A percentile compares a stretch with the other conserved stretches of the same genome.
phyloP scores from a whole-genome alignment of 2,329 filamentous ascomycete genomes.

The Gaeumannomyces tritici region DNA sequence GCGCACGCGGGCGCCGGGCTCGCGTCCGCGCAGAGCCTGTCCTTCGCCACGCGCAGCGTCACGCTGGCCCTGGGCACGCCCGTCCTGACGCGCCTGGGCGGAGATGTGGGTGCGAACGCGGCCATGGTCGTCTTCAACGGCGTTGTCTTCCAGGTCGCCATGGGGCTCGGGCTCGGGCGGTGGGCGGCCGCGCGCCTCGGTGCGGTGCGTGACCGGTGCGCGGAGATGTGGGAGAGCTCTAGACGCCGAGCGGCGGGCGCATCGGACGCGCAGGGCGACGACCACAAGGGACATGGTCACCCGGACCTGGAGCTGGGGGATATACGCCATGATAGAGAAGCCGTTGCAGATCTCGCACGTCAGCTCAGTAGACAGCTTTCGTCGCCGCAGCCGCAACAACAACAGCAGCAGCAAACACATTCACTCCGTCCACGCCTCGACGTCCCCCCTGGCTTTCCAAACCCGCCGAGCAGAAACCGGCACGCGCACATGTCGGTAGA shows the following conservation, averaged over 20 bases:
- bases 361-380: not conserved
- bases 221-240: not conserved
- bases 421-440: too few species aligned
- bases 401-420: not conserved
- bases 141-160: conserved; percentile 26
- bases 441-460: too few species aligned
- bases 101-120: conserved; percentile 36
- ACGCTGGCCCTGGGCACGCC: conserved; percentile 40
- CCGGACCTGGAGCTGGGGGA: not conserved
- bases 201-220: not conserved
- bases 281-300: not conserved
- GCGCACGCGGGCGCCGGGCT: conserved; percentile 23
- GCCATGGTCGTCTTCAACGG: conserved; percentile 42
- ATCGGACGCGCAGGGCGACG: not conserved
- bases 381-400: not conserved
- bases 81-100: conserved; percentile 31
- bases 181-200: conserved; percentile 7
- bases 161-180: conserved; percentile 18
- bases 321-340: not conserved
- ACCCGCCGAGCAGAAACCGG: not conserved
- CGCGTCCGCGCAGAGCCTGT: conserved; percentile 17
- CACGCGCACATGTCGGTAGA: not conserved
- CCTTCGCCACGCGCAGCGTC: conserved; percentile 40
- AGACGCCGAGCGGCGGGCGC: not conserved
- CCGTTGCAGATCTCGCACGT: not conserved